Percentiles rank a stretch among this genome's conserved stretches.
Conservation (phyloP, 306 rosid genomes). For the Fragaria ananassa region DNA sequence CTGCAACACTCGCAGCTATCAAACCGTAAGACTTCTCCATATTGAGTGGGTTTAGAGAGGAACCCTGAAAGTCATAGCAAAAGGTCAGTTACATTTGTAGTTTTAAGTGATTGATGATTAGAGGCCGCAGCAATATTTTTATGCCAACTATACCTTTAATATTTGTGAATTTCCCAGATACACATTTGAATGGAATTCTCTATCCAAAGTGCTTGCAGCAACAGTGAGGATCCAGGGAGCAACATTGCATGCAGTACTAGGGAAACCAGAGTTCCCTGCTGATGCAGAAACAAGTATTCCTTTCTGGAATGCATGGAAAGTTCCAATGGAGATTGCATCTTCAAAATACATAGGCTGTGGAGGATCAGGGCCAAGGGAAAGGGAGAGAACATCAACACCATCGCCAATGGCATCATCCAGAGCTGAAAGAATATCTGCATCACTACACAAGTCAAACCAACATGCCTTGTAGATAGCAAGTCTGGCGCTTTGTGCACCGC, state of each 20-base stretch:
- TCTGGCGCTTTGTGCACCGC: conserved; percentile 60
- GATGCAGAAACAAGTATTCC: conserved; percentile 72
- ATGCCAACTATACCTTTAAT: conserved; percentile 45
- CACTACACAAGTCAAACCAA: conserved; percentile 53
- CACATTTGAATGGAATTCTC: conserved; percentile 56
- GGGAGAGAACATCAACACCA: conserved; percentile 64
- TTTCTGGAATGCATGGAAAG: conserved; percentile 64
- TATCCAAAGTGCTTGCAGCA: conserved; percentile 62
- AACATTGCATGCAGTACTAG: conserved; percentile 59
- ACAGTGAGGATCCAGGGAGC: conserved; percentile 83
- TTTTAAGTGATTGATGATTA: not conserved
- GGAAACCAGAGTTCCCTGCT: conserved; percentile 62
- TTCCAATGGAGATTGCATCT: conserved; percentile 46
- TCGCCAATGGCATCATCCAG: conserved; percentile 69
- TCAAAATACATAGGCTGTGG: conserved; percentile 53
- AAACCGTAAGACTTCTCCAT: conserved; percentile 43
- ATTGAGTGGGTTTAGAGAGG: conserved; percentile 57
- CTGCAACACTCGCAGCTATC: conserved; percentile 56
- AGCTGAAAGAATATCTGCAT: conserved; percentile 60
- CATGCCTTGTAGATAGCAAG: conserved; percentile 74
- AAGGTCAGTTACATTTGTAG: not conserved
- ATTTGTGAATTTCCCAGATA: conserved; percentile 56
- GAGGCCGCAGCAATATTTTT: not conserved
- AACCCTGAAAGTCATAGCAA: conserved; percentile 44
- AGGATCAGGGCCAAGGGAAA: conserved; percentile 63